Percentiles rank a stretch among this genome's conserved stretches.
phyloP scores from a whole-genome alignment of 2,329 filamentous ascomycete genomes.

The Xylaria sp. region DNA sequence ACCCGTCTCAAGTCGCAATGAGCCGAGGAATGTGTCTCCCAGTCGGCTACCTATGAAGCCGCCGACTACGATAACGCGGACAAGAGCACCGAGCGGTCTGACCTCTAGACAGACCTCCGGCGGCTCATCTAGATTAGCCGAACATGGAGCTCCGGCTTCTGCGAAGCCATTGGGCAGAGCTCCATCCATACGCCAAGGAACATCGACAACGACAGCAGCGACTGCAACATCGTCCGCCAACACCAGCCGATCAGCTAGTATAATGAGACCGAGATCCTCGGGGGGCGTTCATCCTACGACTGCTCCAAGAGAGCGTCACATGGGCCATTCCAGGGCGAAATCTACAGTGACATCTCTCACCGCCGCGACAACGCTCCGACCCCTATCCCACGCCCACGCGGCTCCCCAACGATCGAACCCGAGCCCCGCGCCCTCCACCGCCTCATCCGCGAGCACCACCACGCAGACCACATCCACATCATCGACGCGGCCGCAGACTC shows the following conservation, averaged over 20 bases:
- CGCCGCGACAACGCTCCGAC: conserved; percentile 54
- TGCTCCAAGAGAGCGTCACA: conserved; percentile 34
- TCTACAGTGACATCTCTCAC: conserved; percentile 56
- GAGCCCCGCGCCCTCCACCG: conserved; percentile 41
- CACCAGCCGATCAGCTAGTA: conserved; percentile 32
- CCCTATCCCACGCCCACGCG: conserved; percentile 42
- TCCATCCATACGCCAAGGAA: conserved; percentile 44
- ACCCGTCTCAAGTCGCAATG: conserved; percentile 39
- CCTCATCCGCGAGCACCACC: conserved; percentile 39
- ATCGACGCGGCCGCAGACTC: conserved; percentile 40
- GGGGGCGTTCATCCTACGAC: conserved; percentile 36
- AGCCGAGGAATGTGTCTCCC: conserved; percentile 57
- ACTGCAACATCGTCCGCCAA: conserved; percentile 38
- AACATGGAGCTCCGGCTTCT: conserved; percentile 37
- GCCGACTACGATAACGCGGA: conserved; percentile 41
- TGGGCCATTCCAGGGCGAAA: conserved; percentile 54
- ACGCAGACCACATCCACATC: conserved; percentile 39
- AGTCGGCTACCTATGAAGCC: conserved; percentile 64
- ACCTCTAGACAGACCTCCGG: conserved; percentile 41
- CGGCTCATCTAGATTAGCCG: conserved; percentile 27
- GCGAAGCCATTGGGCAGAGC: conserved; percentile 45
- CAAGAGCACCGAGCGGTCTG: conserved; percentile 35
- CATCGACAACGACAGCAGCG: conserved; percentile 39
- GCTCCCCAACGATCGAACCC: conserved; percentile 39
- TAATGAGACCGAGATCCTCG: conserved; percentile 43